A percentile compares a stretch with the other conserved stretches of the same genome.
phyloP scores from a whole-genome alignment of 257 asterid genomes.

The Solanum bulbocastanum region DNA sequence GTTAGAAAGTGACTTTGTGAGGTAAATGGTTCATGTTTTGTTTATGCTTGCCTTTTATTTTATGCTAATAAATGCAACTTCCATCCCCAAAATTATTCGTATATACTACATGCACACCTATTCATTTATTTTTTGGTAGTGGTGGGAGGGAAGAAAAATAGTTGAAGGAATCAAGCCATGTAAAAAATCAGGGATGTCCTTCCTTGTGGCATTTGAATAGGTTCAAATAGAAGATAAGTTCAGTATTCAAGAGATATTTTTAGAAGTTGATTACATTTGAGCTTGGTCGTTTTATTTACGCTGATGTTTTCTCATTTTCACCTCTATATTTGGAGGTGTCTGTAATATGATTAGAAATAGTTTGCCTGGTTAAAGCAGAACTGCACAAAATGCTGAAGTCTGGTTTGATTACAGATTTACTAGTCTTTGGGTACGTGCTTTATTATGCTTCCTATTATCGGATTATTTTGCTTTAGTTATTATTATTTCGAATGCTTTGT shows the following conservation, averaged over 20 bases:
- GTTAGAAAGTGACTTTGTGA: slow-evolving; percentile 52
- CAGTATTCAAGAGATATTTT: background rate
- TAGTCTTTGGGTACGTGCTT: background rate
- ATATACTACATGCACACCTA: background rate
- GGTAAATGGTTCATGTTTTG: slow-evolving; percentile 31
- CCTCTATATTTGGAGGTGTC: background rate
- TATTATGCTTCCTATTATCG: background rate
- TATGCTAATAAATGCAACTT: background rate
- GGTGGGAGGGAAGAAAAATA: background rate
- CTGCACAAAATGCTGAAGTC: background rate
- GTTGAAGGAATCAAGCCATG: background rate
- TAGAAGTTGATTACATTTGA: background rate
- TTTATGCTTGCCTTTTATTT: background rate
- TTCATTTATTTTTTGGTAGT: background rate
- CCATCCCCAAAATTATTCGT: background rate
- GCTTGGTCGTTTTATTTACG: background rate
- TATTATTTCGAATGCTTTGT: background rate
- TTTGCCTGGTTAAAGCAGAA: background rate
- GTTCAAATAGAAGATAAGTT: background rate
- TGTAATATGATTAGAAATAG: background rate
- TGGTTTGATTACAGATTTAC: background rate
- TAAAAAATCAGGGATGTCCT: background rate
- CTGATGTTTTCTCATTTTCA: background rate
- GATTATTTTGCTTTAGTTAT: background rate
- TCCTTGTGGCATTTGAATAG: background rate